Percentiles rank a stretch among this genome's conserved stretches.
Conservation (phyloP, 257 asterid genomes). For the Solanum microdontum region DNA sequence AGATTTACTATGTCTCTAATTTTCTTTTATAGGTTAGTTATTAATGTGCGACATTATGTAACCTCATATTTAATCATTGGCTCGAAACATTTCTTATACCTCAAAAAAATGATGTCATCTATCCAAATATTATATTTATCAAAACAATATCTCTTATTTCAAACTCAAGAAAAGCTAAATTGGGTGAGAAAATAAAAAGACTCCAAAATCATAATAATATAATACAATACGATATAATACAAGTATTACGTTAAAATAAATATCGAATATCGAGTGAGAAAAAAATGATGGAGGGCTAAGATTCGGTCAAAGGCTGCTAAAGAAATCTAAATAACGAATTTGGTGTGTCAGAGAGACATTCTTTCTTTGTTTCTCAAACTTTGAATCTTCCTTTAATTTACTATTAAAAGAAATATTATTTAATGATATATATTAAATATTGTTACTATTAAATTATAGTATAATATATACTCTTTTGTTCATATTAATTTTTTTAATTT, state of each 20-base stretch:
- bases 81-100: no score
- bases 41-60: not conserved
- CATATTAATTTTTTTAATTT: not conserved
- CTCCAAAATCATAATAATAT: no score
- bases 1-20: not conserved
- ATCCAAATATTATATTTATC: no score
- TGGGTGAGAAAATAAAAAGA: not conserved
- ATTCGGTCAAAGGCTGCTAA: constrained; percentile 71
- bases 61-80: no score
- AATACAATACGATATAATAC: no score
- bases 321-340: constrained; percentile 10
- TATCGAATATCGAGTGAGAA: accelerated
- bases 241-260: not conserved
- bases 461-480: not conserved
- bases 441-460: not conserved
- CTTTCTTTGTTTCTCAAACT: not conserved
- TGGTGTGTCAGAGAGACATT: constrained; percentile 33
- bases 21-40: not conserved
- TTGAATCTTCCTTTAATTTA: not conserved
- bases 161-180: not conserved
- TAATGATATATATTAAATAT: no score
- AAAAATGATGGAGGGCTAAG: constrained; percentile 24
- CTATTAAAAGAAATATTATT: no score
- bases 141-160: not conserved
- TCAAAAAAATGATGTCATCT: no score